These are phyloP conservation scores for Decorospora gaudefroyi DNA, from an alignment of 2,329 filamentous ascomycete genomes.

Conservation along the genomic window DNA sequence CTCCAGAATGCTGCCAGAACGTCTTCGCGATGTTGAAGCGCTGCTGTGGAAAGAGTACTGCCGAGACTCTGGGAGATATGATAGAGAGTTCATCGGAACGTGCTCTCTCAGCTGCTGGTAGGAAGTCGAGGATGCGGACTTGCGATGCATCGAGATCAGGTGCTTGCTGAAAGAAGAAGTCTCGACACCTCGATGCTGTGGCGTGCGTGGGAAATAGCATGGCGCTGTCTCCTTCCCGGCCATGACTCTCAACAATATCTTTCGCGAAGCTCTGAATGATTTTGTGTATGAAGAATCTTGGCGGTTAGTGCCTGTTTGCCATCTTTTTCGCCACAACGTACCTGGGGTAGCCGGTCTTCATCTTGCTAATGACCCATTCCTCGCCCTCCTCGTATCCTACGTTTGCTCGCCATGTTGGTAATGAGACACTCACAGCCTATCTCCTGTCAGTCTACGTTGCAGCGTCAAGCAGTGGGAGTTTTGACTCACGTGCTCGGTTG, in stretches of 20 bases:
- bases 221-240: constrained; percentile 65
- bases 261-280: constrained; percentile 74
- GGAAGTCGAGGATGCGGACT: constrained; percentile 65
- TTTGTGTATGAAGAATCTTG: constrained; percentile 88
- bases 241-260: constrained; percentile 68
- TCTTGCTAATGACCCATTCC: constrained; percentile 78
- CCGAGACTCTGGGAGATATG: constrained; percentile 53
- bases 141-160: constrained; percentile 56
- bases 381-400: constrained; percentile 93
- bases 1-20: constrained; percentile 96
- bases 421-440: constrained; percentile 91
- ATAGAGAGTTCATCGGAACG: constrained; percentile 53
- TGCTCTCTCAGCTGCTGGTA: constrained; percentile 62
- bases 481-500: constrained; percentile 49
- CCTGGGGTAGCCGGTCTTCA: constrained; percentile 92
- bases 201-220: constrained; percentile 79
- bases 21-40: constrained; percentile 78
- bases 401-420: constrained; percentile 91
- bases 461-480: constrained; percentile 8
- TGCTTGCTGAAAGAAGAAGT: constrained; percentile 69
- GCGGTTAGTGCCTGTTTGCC: constrained; percentile 14
- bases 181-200: constrained; percentile 71
- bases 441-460: constrained; percentile 19
- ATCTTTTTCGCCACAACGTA: constrained; percentile 44
- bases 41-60: constrained; percentile 70